A percentile compares a stretch with the other conserved stretches of the same genome.
Conservation (phyloP, 495 filamentous ascomycete genomes). For the Mycothermus thermophilus region DNA sequence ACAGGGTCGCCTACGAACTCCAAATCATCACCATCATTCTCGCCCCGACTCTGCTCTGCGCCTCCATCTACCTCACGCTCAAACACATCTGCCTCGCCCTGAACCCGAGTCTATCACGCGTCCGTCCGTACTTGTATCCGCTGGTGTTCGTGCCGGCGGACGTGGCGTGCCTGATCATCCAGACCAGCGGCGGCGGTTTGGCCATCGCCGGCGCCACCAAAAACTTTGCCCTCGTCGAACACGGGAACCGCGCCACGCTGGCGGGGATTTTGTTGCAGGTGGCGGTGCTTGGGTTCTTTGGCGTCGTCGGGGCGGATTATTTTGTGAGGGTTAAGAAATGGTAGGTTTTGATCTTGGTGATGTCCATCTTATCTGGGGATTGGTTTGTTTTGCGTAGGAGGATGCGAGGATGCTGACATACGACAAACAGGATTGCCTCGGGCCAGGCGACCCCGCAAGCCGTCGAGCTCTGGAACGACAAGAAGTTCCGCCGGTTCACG, state of each 20-base stretch:
- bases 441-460: slow-evolving; percentile 16
- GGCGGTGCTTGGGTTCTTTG: slow-evolving; percentile 46
- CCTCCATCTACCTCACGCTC: slow-evolving; percentile 53
- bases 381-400: background rate
- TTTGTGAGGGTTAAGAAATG: slow-evolving; percentile 29
- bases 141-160: slow-evolving; percentile 53
- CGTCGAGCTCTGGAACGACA: slow-evolving; percentile 21
- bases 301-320: slow-evolving; percentile 36
- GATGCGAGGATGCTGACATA: slow-evolving; percentile 8
- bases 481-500: slow-evolving; percentile 39
- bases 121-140: slow-evolving; percentile 47
- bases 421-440: slow-evolving; percentile 9
- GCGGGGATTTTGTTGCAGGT: slow-evolving; percentile 61
- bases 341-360: background rate
- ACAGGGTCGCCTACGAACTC: slow-evolving; percentile 43
- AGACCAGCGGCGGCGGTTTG: slow-evolving; percentile 51
- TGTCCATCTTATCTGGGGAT: background rate
- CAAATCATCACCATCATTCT: slow-evolving; percentile 57
- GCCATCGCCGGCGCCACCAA: slow-evolving; percentile 37
- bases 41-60: slow-evolving; percentile 50
- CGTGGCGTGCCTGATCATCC: slow-evolving; percentile 46
- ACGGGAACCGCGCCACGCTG: slow-evolving; percentile 54
- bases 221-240: slow-evolving; percentile 20
- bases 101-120: slow-evolving; percentile 37
- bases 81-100: slow-evolving; percentile 49